Percentiles rank a stretch among this genome's conserved stretches.
Conservation (phyloP, 148 eudicot genomes). For the Silene latifolia region DNA sequence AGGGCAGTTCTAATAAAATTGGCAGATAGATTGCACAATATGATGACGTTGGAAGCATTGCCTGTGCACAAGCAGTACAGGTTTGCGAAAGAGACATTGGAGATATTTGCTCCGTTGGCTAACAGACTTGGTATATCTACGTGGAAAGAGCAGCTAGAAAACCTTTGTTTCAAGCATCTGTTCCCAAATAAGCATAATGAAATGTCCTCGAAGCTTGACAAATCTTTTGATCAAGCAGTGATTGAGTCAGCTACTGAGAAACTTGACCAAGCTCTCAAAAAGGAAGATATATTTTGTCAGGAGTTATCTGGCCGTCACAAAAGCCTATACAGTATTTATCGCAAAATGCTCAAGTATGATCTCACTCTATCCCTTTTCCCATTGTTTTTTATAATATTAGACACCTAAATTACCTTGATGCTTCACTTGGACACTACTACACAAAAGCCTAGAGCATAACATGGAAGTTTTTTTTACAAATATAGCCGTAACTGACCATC, state of each 20-base stretch:
- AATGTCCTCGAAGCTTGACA: conserved; percentile 63
- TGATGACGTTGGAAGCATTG: conserved; percentile 85
- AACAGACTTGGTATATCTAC: conserved; percentile 85
- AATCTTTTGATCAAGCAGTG: conserved; percentile 69
- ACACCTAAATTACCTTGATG: too few species aligned
- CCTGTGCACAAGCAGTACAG: conserved; percentile 68
- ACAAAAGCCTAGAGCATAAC: too few species aligned
- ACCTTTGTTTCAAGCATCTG: conserved; percentile 72
- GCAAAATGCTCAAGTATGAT: conserved; percentile 83
- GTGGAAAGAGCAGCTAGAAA: conserved; percentile 91
- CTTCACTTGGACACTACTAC: too few species aligned
- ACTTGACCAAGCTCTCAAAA: conserved; percentile 60
- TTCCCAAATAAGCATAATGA: conserved; percentile 58
- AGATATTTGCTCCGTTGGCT: conserved; percentile 93
- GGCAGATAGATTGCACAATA: conserved; percentile 91
- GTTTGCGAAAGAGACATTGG: conserved; percentile 89
- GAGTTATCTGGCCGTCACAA: conserved; percentile 83
- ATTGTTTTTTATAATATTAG: not conserved
- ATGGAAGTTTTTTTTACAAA: too few species aligned
- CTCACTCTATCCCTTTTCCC: conserved; percentile 21
- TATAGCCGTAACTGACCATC: too few species aligned
- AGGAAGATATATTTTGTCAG: conserved; percentile 47
- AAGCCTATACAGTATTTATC: conserved; percentile 81
- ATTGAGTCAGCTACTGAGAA: conserved; percentile 62
- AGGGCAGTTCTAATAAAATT: conserved; percentile 90